phyloP scores from a whole-genome alignment of 495 filamentous ascomycete genomes.

The Neurospora sp. region DNA sequence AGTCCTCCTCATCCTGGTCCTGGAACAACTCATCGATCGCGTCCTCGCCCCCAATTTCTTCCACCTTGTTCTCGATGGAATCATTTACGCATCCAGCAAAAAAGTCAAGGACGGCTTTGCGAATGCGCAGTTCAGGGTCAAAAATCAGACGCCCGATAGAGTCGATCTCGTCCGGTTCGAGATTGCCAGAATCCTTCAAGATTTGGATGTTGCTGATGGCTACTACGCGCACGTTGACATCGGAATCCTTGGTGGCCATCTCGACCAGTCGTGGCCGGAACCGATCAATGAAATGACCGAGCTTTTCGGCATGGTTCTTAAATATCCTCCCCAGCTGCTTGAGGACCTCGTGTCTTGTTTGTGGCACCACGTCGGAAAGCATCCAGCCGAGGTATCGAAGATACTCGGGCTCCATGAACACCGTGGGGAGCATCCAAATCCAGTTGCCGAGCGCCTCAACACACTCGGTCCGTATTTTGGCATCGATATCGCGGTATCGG shows the following conservation, averaged over 20 bases:
- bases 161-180: slow-evolving; percentile 87
- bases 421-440: slow-evolving; percentile 71
- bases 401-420: slow-evolving; percentile 80
- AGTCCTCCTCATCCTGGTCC: slow-evolving; percentile 66
- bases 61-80: slow-evolving; percentile 64
- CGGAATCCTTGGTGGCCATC: slow-evolving; percentile 76
- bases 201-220: slow-evolving; percentile 72
- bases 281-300: slow-evolving; percentile 82
- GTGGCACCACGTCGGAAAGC: slow-evolving; percentile 62
- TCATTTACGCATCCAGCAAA: slow-evolving; percentile 81
- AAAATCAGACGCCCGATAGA: slow-evolving; percentile 75
- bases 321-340: slow-evolving; percentile 69
- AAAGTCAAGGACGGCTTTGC: slow-evolving; percentile 80
- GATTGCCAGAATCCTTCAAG: slow-evolving; percentile 71
- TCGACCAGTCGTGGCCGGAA: slow-evolving; percentile 85
- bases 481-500: slow-evolving; percentile 88
- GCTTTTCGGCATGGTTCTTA: slow-evolving; percentile 64
- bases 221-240: slow-evolving; percentile 63
- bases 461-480: slow-evolving; percentile 75
- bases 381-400: slow-evolving; percentile 93
- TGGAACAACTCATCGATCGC: slow-evolving; percentile 54
- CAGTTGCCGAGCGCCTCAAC: slow-evolving; percentile 75
- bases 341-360: slow-evolving; percentile 67
- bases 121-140: slow-evolving; percentile 70
- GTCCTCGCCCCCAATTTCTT: slow-evolving; percentile 64